Evolutionary conservation across 1,284 basidiomycete genomes (phyloP).

Genomic region (Rhodofomes roseus): DNA sequence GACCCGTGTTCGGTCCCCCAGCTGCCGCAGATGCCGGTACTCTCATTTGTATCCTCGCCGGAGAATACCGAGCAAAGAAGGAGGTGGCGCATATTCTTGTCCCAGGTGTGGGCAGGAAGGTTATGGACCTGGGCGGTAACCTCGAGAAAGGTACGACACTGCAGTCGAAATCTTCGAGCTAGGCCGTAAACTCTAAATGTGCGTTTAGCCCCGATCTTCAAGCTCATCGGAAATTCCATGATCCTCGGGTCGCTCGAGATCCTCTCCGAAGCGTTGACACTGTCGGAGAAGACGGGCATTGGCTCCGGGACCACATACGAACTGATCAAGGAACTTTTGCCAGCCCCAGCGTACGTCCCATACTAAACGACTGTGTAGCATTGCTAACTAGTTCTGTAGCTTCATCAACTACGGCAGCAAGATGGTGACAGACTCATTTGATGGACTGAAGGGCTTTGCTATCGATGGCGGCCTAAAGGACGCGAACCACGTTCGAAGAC

Average conservation of each 20-base stretch:
- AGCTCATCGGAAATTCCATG: constrained; percentile 75
- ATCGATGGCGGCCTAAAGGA: constrained; percentile 90
- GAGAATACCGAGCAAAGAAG: constrained; percentile 83
- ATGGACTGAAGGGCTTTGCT: constrained; percentile 79
- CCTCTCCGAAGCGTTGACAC: constrained; percentile 77
- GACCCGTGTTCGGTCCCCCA: constrained; percentile 80
- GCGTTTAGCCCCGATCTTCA: constrained; percentile 65
- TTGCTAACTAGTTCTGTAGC: constrained; percentile 26
- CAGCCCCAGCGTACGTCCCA: constrained; percentile 47
- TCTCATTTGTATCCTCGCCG: constrained; percentile 77
- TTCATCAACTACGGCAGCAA: constrained; percentile 61
- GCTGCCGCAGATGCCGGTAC: constrained; percentile 64
- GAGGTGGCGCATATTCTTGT: constrained; percentile 72
- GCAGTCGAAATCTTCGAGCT: constrained; percentile 53
- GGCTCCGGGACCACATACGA: constrained; percentile 39
- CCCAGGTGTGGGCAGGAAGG: constrained; percentile 77
- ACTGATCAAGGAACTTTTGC: constrained; percentile 46
- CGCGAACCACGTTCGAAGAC: constrained; percentile 60
- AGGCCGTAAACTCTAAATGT: constrained; percentile 69
- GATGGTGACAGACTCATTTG: constrained; percentile 72
- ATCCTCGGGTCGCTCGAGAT: constrained; percentile 74
- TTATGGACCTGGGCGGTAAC: constrained; percentile 72
- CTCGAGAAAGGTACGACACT: constrained; percentile 60
- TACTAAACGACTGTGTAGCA: constrained; percentile 8
- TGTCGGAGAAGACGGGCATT: constrained; percentile 84